Base-by-base conservation (phyloP, 2,329 filamentous ascomycete species). In the Aspergillus felis region DNA sequence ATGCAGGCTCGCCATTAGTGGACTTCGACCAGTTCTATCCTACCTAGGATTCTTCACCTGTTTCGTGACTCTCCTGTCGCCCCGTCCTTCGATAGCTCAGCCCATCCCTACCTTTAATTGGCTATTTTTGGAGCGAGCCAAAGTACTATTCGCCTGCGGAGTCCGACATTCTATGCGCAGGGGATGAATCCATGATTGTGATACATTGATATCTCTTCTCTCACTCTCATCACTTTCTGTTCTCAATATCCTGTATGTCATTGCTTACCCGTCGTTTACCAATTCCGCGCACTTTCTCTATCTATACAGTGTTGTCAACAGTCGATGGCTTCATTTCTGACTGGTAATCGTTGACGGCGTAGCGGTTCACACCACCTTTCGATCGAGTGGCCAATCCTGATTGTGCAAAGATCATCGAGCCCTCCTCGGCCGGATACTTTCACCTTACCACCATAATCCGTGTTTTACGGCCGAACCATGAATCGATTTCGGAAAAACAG, bases 401-500 rank as follows among this genome's bases (percentile, higher is more conserved):
- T 17, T 32, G 25, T 5, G 12, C 8, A 22, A n/a, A 12, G n/a
- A 51, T 38, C 22, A 25, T 8, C 12, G 27, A 22, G n/a, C 48
- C 17, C 7, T 35, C 20, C 25, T n/a, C 4, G n/a, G 17, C 27
- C 24, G 28, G 20, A 32, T n/a, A 28, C 7, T 29, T n/a, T 50
- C 17, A 6, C 48, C 9, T 41, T 52, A 12, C 7, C 32, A 24
- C 1, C 12, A 10, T 20, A 29, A 14, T 8, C 24, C 17, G 22
- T 53, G 28, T 22, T 38, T n/a, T 41, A 28, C 14, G 22, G 20
- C 38, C 2, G 10, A 29, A 66, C 55, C 55, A 78, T 78, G 75
- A 76, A 77, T 64, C 70, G 72, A 44, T 76, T 78, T 56, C 70
- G 74, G 55, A 76, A 71, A 52, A 66, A 68, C 51, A 77, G 74